Conservation (phyloP, 2,329 filamentous ascomycete species). For the Beauveria australis region DNA sequence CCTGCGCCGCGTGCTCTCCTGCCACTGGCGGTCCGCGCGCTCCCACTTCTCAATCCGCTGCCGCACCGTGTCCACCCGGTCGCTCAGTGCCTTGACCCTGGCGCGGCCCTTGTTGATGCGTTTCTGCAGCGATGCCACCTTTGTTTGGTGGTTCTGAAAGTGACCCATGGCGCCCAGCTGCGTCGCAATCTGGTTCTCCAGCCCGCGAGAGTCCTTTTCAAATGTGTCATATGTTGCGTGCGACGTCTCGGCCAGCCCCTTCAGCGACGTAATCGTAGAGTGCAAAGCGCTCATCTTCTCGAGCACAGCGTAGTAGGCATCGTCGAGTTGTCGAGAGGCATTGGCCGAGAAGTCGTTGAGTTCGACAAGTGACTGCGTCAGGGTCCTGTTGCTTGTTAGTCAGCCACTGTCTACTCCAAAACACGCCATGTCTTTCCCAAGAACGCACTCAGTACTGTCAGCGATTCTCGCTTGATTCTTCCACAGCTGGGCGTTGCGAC, state of each 20-base stretch:
- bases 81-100: slow-evolving; percentile 51
- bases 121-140: slow-evolving; percentile 52
- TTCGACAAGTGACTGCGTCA: slow-evolving; percentile 43
- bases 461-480: slow-evolving; percentile 29
- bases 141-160: slow-evolving; percentile 57
- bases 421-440: neutral
- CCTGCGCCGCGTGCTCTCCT: slow-evolving; percentile 56
- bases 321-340: slow-evolving; percentile 59
- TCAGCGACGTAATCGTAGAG: slow-evolving; percentile 54
- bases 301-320: slow-evolving; percentile 65
- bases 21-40: slow-evolving; percentile 56
- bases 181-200: slow-evolving; percentile 50
- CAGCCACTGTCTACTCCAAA: neutral
- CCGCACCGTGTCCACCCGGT: slow-evolving; percentile 56
- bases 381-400: slow-evolving; percentile 25
- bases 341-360: slow-evolving; percentile 53
- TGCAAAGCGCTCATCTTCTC: slow-evolving; percentile 60
- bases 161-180: slow-evolving; percentile 54
- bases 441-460: slow-evolving; percentile 24
- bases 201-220: slow-evolving; percentile 46
- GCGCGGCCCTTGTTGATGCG: slow-evolving; percentile 53
- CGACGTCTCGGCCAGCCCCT: slow-evolving; percentile 57
- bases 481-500: slow-evolving; percentile 30
- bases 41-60: slow-evolving; percentile 60
- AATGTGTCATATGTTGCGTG: slow-evolving; percentile 52